Evolutionary conservation across 305 asterid species (phyloP).

Genomic region (Fraxinus baroniana): DNA sequence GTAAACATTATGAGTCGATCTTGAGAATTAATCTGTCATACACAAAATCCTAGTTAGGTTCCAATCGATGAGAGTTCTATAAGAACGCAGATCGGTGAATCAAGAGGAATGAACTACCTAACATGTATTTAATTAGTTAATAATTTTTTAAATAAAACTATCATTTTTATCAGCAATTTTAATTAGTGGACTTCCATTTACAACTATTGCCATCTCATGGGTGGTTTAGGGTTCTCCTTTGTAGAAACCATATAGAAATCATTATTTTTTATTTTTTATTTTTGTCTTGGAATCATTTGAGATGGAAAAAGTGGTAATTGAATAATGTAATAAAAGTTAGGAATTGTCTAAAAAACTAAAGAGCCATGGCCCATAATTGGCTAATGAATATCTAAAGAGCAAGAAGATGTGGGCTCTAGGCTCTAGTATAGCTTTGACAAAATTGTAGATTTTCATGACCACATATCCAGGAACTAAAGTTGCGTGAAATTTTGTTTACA

Average conservation of each 20-base stretch:
- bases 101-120: neutral
- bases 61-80: neutral
- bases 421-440: conserved; percentile 40
- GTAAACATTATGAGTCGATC: neutral
- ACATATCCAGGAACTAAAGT: conserved; percentile 15
- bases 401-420: conserved; percentile 16
- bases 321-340: conserved; percentile 26
- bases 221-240: conserved; percentile 17
- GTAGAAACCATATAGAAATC: conserved; percentile 12
- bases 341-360: conserved; percentile 30
- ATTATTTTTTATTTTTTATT: neutral
- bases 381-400: conserved; percentile 37
- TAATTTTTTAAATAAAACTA: neutral
- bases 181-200: conserved; percentile 18
- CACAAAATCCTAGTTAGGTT: neutral
- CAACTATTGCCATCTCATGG: conserved; percentile 4
- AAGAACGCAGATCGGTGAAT: neutral
- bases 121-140: neutral
- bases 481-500: conserved; percentile 13
- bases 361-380: conserved; percentile 37
- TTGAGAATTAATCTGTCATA: neutral
- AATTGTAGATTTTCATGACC: conserved; percentile 34
- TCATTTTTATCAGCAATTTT: neutral
- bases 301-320: conserved; percentile 18
- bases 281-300: conserved; percentile 25